A percentile compares a stretch with the other conserved stretches of the same genome.
These are phyloP conservation scores for Taiozyma sp. DNA, from an alignment of 1,139 yeast species.

Conservation along the genomic window DNA sequence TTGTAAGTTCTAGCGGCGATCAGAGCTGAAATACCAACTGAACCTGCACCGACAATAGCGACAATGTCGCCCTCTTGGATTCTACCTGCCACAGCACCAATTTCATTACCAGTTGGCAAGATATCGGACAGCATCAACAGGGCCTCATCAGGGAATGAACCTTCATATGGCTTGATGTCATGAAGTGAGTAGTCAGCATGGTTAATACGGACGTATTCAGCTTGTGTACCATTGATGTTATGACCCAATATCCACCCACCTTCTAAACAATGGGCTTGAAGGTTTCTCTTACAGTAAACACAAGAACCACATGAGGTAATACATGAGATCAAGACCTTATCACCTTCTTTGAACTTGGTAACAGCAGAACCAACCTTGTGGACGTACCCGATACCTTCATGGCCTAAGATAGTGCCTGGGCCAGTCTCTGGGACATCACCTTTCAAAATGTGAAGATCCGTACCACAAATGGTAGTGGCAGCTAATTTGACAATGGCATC, in stretches of 20 bases:
- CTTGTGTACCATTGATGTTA: conserved; percentile 37
- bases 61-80: conserved; percentile 37
- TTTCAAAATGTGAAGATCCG: conserved; percentile 40
- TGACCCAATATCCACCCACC: conserved; percentile 45
- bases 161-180: conserved; percentile 27
- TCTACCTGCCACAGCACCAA: conserved; percentile 36
- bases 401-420: conserved; percentile 42
- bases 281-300: conserved; percentile 37
- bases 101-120: conserved; percentile 41
- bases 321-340: conserved; percentile 41
- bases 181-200: conserved; percentile 34
- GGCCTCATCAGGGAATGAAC: conserved; percentile 29
- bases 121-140: conserved; percentile 39
- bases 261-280: conserved; percentile 37
- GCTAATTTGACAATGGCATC: conserved; percentile 40
- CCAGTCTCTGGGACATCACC: conserved; percentile 48
- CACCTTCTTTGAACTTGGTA: conserved; percentile 34
- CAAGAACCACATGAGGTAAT: conserved; percentile 49
- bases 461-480: conserved; percentile 43
- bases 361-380: conserved; percentile 34
- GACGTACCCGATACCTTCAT: conserved; percentile 46
- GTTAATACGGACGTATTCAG: conserved; percentile 40
- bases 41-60: conserved; percentile 46
- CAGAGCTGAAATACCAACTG: conserved; percentile 40
- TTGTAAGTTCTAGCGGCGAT: conserved; percentile 32